phyloP scores from a whole-genome alignment of 2,329 filamentous ascomycete species.

The Graphilbum ipis-grandicollis region DNA sequence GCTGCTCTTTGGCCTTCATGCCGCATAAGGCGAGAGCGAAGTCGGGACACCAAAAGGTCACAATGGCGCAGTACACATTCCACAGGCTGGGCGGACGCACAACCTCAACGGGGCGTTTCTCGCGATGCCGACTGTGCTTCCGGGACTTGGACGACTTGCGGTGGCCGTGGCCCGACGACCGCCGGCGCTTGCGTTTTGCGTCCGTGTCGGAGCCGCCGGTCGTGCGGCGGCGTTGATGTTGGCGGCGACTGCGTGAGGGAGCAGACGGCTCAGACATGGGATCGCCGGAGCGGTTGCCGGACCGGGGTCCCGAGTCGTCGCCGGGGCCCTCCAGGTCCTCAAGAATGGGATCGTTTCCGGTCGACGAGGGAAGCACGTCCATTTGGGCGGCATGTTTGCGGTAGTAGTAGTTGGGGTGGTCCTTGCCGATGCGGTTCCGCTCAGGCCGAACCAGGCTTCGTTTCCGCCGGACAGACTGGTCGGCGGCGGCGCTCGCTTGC shows the following conservation, averaged over 20 bases:
- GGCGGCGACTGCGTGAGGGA: constrained; percentile 11
- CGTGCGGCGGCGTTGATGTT: constrained; percentile 16
- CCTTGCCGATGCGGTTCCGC: constrained; percentile 64
- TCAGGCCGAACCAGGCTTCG: constrained; percentile 81
- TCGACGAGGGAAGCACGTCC: constrained; percentile 76
- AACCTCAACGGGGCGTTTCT: constrained; percentile 40
- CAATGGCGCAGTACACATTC: constrained; percentile 85
- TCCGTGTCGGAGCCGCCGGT: constrained; percentile 14
- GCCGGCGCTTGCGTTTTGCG: constrained; percentile 20
- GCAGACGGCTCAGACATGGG: constrained; percentile 17
- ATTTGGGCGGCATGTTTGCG: constrained; percentile 88
- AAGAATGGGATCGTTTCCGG: constrained; percentile 74
- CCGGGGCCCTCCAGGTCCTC: constrained; percentile 58
- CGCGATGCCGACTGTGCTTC: constrained; percentile 12
- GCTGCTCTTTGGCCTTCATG: constrained; percentile 69
- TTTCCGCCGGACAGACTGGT: constrained; percentile 44
- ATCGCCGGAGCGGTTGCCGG: constrained; percentile 9
- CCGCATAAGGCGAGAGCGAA: constrained; percentile 74
- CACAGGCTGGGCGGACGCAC: constrained; percentile 72
- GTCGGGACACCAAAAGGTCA: constrained; percentile 91
- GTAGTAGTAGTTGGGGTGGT: constrained; percentile 93
- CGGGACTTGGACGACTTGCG: constrained; percentile 15
- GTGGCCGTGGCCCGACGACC: constrained; percentile 8
- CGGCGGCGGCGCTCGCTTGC: constrained; percentile 4
- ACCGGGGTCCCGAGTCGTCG: constrained; percentile 17